Percentiles rank a stretch among this genome's conserved stretches.
Evolutionary conservation across 345 rosid species (phyloP).

Genomic region (Hirschfeldia incana): DNA sequence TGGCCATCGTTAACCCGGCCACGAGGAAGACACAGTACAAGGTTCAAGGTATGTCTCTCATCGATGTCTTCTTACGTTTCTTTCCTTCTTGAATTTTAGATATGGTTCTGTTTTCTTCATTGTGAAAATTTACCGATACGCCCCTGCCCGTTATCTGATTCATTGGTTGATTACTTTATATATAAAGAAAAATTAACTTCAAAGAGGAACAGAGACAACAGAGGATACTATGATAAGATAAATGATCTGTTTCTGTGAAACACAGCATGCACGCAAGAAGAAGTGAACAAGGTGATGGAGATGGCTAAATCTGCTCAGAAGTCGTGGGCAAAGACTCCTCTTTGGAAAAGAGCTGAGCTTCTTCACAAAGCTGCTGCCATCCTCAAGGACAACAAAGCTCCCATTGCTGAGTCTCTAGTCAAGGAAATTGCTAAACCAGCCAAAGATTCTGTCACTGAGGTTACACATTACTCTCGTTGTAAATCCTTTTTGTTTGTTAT

Average conservation of each 20-base stretch:
- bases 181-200: background rate
- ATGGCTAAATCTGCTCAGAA: constrained; percentile 80
- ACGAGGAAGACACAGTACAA: constrained; percentile 85
- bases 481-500: background rate
- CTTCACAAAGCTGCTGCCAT: constrained; percentile 96
- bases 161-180: background rate
- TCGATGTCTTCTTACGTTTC: background rate
- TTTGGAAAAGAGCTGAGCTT: constrained; percentile 98
- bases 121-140: background rate
- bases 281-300: constrained; percentile 91
- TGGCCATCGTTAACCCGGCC: constrained; percentile 78
- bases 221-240: background rate
- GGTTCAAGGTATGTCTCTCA: constrained; percentile 73
- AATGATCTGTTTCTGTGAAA: constrained; percentile 15
- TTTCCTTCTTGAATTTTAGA: background rate
- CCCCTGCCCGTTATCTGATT: background rate
- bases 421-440: constrained; percentile 99
- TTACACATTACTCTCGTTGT: background rate
- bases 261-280: constrained; percentile 94
- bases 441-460: constrained; percentile 92
- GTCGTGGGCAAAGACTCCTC: constrained; percentile 92
- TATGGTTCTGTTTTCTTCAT: background rate
- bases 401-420: constrained; percentile 86
- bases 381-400: constrained; percentile 78
- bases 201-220: background rate